Conservation (phyloP, 2,329 filamentous ascomycete genomes). For the Pseudogymnoascus sp. region DNA sequence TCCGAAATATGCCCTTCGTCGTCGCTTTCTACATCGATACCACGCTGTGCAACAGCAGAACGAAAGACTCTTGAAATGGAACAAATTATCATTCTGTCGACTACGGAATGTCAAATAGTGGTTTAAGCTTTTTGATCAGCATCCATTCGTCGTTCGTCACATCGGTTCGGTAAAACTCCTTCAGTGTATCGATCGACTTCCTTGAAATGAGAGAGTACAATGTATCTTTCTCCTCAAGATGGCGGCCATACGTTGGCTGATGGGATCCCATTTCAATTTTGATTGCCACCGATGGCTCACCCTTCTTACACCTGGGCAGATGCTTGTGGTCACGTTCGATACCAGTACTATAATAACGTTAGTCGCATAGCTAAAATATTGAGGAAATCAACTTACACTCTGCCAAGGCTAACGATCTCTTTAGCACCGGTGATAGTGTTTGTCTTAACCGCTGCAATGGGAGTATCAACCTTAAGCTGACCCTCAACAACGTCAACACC, state of each 20-base stretch:
- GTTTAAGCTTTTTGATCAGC: slow-evolving; percentile 91
- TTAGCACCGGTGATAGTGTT: slow-evolving; percentile 72
- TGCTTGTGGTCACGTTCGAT: slow-evolving; percentile 98
- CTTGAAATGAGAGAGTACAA: slow-evolving; percentile 85
- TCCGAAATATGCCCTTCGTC: not conserved
- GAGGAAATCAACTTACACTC: slow-evolving; percentile 48
- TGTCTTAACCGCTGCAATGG: slow-evolving; percentile 76
- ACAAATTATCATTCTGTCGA: slow-evolving; percentile 5
- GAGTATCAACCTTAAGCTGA: slow-evolving; percentile 76
- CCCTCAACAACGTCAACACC: slow-evolving; percentile 95
- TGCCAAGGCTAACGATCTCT: slow-evolving; percentile 75
- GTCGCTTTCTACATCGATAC: slow-evolving; percentile 12
- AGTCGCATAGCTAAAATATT: slow-evolving; percentile 14
- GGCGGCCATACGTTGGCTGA: slow-evolving; percentile 89
- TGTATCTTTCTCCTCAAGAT: slow-evolving; percentile 82
- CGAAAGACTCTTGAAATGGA: not conserved
- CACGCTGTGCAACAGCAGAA: slow-evolving; percentile 2
- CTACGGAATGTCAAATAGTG: slow-evolving; percentile 69
- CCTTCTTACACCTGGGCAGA: slow-evolving; percentile 84
- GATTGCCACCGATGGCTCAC: slow-evolving; percentile 91
- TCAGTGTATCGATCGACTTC: slow-evolving; percentile 84
- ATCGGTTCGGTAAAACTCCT: slow-evolving; percentile 87
- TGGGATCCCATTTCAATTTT: slow-evolving; percentile 92
- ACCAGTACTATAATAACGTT: slow-evolving; percentile 55
- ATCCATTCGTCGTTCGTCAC: slow-evolving; percentile 90